Conservation (phyloP, 2,329 filamentous ascomycete species). For the Samsoniella hepiali region DNA sequence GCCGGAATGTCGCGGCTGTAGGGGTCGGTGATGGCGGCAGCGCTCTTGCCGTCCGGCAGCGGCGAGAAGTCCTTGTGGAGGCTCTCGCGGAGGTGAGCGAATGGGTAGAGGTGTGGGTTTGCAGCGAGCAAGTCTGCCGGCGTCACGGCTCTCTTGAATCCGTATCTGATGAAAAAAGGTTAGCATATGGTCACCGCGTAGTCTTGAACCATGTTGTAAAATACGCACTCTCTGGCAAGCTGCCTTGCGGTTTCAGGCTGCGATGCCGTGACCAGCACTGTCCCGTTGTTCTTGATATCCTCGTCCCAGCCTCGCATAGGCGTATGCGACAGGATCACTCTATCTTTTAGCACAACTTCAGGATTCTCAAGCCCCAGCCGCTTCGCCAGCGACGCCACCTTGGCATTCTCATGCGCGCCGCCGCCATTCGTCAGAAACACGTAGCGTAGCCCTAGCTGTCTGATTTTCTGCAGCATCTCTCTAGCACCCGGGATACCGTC, state of each 20-base stretch:
- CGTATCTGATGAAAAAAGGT: conserved; percentile 44
- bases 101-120: conserved; percentile 78
- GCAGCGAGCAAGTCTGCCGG: conserved; percentile 78
- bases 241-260: conserved; percentile 63
- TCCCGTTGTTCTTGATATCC: conserved; percentile 39
- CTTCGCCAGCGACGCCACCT: conserved; percentile 33
- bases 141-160: conserved; percentile 78
- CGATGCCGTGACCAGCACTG: conserved; percentile 72
- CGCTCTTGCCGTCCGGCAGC: conserved; percentile 34
- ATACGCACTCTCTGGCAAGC: conserved; percentile 65
- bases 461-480: conserved; percentile 69
- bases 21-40: conserved; percentile 30
- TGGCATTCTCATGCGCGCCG: conserved; percentile 67
- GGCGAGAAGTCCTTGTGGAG: conserved; percentile 29
- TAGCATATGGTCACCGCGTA: conserved; percentile 17
- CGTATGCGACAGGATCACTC: conserved; percentile 77
- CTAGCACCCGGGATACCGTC: conserved; percentile 75
- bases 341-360: conserved; percentile 33
- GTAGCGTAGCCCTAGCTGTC: conserved; percentile 76
- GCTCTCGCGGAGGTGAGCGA: conserved; percentile 48
- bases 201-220: not conserved
- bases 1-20: conserved; percentile 35
- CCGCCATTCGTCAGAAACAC: conserved; percentile 96
- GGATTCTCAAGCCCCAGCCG: conserved; percentile 31
- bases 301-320: conserved; percentile 65